Base-by-base conservation (phyloP, 2,329 filamentous ascomycete species). In the Stagonosporopsis vannaccii region DNA sequence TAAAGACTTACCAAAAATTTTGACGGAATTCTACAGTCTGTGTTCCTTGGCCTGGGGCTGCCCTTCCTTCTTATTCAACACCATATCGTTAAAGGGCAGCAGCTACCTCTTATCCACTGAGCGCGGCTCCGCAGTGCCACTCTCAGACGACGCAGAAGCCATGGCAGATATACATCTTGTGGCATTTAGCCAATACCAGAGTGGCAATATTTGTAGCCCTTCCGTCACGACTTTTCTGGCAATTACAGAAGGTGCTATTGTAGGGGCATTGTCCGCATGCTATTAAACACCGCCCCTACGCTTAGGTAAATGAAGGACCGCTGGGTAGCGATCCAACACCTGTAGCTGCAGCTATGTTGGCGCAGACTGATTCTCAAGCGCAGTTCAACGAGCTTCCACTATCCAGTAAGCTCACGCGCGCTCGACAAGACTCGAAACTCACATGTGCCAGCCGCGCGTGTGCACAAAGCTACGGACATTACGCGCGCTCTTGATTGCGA, bases 131-230 rank as follows among this genome's bases (percentile, higher is more conserved):
- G 46, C 28, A 25, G 15, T 12, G 46, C 46, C 4, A 51, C 40
- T 28, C 23, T 28, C 12, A n/a, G 23, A 43, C 12, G 39, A 51
- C 15, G 39, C 40, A 12, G 40, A 51, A 12, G 23, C 13, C 32
- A 51, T 44, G 11, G 23, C 39, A 22, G 42, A 39, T 3, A 43
- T 43, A 2, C 0, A 43, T 1, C 26, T 50, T 6, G 37, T 37
- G 3, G 47, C 47, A 8, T 50, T 50, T 9, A 30, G 6, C 37
- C 39, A 8, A 30, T 43, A 9, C 47, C 28, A 6, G 28, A 26
- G 12, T 50, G 39, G 47, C 37, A 50, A 37, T 50, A 50, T 19
- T 23, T 50, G 4, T 23, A 19, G 13, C 20, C 41, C 23, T 43
- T 42, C 19, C 28, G 39, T 2, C 28, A 50, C 19, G 37, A 43